Evolutionary conservation across 2,329 filamentous ascomycete genomes (phyloP).

Genomic region (Monosporascus sp.): DNA sequence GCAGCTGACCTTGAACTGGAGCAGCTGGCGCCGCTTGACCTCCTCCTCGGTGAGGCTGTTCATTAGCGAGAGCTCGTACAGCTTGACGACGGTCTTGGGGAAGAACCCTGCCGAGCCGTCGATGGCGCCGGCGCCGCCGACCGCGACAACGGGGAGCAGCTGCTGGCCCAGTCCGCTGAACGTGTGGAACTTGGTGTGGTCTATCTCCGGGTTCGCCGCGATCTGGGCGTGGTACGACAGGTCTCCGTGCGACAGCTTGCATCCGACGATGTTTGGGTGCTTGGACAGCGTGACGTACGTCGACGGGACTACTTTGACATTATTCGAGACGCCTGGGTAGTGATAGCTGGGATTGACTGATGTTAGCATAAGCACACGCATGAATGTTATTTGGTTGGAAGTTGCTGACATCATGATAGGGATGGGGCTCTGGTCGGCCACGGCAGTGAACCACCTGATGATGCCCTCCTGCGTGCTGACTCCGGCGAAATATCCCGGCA

Average conservation of each 20-base stretch:
- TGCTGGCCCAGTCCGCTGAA: conserved; percentile 64
- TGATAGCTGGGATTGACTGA: conserved; percentile 43
- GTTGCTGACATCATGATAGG: conserved; percentile 52
- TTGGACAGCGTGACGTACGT: conserved; percentile 52
- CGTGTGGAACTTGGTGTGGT: conserved; percentile 52
- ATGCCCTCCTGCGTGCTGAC: conserved; percentile 51
- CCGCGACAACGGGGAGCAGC: conserved; percentile 45
- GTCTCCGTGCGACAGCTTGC: conserved; percentile 64
- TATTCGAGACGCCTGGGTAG: conserved; percentile 64
- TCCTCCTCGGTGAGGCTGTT: conserved; percentile 27
- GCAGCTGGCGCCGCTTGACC: conserved; percentile 42
- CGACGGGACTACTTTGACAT: conserved; percentile 51
- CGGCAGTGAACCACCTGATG: conserved; percentile 51
- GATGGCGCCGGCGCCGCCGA: conserved; percentile 31
- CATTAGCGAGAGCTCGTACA: conserved; percentile 44
- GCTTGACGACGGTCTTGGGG: conserved; percentile 53
- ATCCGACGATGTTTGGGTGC: conserved; percentile 63
- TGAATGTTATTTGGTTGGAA: neutral
- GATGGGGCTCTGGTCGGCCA: conserved; percentile 52
- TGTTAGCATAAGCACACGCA: neutral
- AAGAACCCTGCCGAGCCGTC: conserved; percentile 45
- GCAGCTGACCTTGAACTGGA: conserved; percentile 57
- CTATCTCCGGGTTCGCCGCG: conserved; percentile 52
- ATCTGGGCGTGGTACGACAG: conserved; percentile 60
- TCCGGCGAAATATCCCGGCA: conserved; percentile 55